Conservation (phyloP, 164 flowering plant genomes). For the Malania oleifera region DNA sequence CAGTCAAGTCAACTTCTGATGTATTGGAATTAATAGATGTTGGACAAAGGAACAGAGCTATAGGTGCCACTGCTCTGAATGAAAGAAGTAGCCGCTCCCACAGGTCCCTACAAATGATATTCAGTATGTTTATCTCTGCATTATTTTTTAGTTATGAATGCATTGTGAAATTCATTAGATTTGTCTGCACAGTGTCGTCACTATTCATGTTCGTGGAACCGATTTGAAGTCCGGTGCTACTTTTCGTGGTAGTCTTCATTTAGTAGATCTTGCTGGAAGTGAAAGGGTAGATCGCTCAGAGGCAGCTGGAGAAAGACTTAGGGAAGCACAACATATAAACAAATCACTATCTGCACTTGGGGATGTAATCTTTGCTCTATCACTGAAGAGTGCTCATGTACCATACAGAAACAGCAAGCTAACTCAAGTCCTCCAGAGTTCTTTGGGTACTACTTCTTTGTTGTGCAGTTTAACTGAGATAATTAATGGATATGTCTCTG, state of each 20-base stretch:
- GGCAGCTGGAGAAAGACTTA: conserved; percentile 61
- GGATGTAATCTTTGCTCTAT: conserved; percentile 85
- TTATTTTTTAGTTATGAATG: not conserved
- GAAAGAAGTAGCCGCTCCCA: conserved; percentile 77
- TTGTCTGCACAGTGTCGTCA: conserved; percentile 34
- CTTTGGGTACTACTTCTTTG: conserved; percentile 54
- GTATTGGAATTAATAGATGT: conserved; percentile 70
- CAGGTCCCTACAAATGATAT: conserved; percentile 32
- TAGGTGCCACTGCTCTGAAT: conserved; percentile 56
- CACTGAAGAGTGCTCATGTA: conserved; percentile 83
- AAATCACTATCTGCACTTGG: conserved; percentile 96
- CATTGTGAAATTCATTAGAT: conserved; percentile 9
- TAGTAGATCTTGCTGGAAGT: conserved; percentile 79
- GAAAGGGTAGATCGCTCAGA: conserved; percentile 89
- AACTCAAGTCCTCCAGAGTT: conserved; percentile 91
- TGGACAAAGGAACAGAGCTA: conserved; percentile 48
- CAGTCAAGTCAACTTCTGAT: conserved; percentile 52
- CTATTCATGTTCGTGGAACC: conserved; percentile 67
- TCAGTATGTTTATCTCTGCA: not conserved
- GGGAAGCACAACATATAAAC: conserved; percentile 95
- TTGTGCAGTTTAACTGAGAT: not conserved
- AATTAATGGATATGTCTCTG: not conserved
- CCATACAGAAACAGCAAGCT: conserved; percentile 98
- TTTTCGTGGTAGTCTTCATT: conserved; percentile 49
- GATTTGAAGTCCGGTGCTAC: conserved; percentile 59